Evolutionary conservation across 495 filamentous ascomycete genomes (phyloP).

Genomic region (Paragyromitra xinjiangensis): DNA sequence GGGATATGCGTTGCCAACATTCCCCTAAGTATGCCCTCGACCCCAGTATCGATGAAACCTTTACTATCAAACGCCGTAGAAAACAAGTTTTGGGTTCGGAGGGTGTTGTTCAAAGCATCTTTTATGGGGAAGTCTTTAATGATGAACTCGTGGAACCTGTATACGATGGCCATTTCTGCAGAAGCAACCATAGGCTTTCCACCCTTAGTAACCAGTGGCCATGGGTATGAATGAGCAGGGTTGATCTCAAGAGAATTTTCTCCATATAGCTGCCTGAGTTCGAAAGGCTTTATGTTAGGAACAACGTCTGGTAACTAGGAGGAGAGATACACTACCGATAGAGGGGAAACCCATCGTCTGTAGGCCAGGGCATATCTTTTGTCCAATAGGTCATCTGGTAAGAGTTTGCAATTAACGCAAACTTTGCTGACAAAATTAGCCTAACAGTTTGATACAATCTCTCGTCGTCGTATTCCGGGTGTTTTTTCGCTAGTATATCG

Average conservation of each 20-base stretch:
- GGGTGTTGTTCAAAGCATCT: slow-evolving; percentile 9
- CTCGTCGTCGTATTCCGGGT: slow-evolving; percentile 10
- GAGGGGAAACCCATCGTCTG: slow-evolving; percentile 6
- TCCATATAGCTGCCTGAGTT: not conserved
- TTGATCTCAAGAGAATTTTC: slow-evolving; percentile 12
- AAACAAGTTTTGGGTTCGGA: slow-evolving; percentile 2
- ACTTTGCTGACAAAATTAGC: slow-evolving; percentile 11
- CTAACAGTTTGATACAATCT: slow-evolving; percentile 7
- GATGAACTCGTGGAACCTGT: slow-evolving; percentile 14
- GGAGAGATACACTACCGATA: not conserved
- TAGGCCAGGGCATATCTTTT: slow-evolving; percentile 7
- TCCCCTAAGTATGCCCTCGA: not conserved
- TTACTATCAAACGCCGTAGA: slow-evolving; percentile 3
- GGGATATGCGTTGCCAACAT: slow-evolving; percentile 5
- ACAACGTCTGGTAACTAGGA: not conserved
- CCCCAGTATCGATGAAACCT: not conserved
- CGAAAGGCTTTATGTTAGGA: not conserved
- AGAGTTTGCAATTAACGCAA: slow-evolving; percentile 5
- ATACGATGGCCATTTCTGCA: slow-evolving; percentile 9
- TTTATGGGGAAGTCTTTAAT: slow-evolving; percentile 7
- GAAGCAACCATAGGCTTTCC: slow-evolving; percentile 9
- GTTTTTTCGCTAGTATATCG: slow-evolving; percentile 4
- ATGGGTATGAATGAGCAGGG: not conserved
- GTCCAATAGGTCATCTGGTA: slow-evolving; percentile 8
- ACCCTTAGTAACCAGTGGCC: slow-evolving; percentile 4